Evolutionary conservation across 2,329 filamentous ascomycete species (phyloP).

Genomic region (Aspergillus proliferans): DNA sequence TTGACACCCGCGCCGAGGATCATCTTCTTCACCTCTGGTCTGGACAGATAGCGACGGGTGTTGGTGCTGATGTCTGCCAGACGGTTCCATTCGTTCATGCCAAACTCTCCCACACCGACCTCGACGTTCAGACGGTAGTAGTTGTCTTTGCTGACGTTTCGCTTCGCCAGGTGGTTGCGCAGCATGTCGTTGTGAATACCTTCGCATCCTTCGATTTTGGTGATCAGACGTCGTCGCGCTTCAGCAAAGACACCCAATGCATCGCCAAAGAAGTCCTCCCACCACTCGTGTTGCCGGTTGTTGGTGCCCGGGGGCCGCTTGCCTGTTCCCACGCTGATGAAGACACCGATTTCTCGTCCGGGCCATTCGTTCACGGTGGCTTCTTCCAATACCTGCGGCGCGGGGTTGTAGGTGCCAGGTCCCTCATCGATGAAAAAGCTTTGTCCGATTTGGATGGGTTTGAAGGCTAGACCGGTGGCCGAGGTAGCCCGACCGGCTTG

Average conservation of each 20-base stretch:
- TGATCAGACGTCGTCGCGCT: conserved; percentile 72
- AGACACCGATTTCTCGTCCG: conserved; percentile 82
- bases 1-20: conserved; percentile 71
- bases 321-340: conserved; percentile 90
- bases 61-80: conserved; percentile 92
- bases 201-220: conserved; percentile 94
- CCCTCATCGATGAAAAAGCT: conserved; percentile 93
- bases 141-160: conserved; percentile 77
- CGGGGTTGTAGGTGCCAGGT: conserved; percentile 82
- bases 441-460: conserved; percentile 89
- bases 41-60: conserved; percentile 75
- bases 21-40: conserved; percentile 67
- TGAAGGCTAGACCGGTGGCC: conserved; percentile 87
- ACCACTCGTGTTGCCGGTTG: conserved; percentile 69
- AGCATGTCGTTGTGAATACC: conserved; percentile 82
- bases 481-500: conserved; percentile 92
- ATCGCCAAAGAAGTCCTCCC: conserved; percentile 72
- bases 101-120: conserved; percentile 91
- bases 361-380: conserved; percentile 92
- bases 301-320: conserved; percentile 70
- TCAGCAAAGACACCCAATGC: conserved; percentile 83
- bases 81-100: conserved; percentile 96
- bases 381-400: conserved; percentile 80
- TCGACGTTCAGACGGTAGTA: conserved; percentile 98
- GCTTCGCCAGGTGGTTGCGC: conserved; percentile 66